Conservation (phyloP, 352 stramenopile species). For the Peronospora tabacina region DNA sequence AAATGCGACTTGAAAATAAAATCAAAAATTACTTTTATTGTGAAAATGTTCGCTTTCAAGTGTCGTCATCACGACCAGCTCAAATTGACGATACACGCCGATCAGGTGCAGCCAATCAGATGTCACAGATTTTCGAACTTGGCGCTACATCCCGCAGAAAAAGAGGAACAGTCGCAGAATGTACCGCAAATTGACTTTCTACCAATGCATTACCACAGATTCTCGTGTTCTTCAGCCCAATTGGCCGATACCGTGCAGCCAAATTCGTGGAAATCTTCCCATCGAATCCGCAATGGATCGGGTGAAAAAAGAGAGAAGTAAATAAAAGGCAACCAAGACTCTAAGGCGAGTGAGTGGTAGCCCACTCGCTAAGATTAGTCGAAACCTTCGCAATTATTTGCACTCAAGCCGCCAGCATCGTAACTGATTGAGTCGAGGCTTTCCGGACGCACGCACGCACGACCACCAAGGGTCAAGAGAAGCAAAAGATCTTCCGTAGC, state of each 20-base stretch:
- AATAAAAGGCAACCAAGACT: conserved; percentile 10
- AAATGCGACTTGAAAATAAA: not conserved
- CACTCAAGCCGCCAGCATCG: conserved; percentile 5
- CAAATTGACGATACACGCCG: conserved; percentile 4
- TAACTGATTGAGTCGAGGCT: conserved; percentile 10
- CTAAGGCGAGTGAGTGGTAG: conserved; percentile 7
- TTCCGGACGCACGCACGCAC: conserved; percentile 15
- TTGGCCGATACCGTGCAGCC: not conserved
- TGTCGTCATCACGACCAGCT: not conserved
- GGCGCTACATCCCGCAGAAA: not conserved
- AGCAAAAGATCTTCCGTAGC: conserved; percentile 3
- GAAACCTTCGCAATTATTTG: conserved; percentile 17
- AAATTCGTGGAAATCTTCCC: conserved; percentile 4
- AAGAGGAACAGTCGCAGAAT: conserved; percentile 6
- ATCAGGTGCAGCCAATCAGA: conserved; percentile 2
- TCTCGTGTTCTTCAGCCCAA: not conserved
- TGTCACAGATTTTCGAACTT: conserved; percentile 9
- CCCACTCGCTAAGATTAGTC: conserved; percentile 28
- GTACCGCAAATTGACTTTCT: not conserved
- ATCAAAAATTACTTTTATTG: not conserved
- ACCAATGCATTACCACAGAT: conserved; percentile 1
- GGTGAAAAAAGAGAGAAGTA: conserved; percentile 24
- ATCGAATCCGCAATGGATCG: conserved; percentile 15
- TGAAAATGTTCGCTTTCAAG: not conserved
- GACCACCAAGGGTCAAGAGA: not conserved